Conservation (phyloP, 1,139 yeast species). For the Schwanniomyces etchellsii region DNA sequence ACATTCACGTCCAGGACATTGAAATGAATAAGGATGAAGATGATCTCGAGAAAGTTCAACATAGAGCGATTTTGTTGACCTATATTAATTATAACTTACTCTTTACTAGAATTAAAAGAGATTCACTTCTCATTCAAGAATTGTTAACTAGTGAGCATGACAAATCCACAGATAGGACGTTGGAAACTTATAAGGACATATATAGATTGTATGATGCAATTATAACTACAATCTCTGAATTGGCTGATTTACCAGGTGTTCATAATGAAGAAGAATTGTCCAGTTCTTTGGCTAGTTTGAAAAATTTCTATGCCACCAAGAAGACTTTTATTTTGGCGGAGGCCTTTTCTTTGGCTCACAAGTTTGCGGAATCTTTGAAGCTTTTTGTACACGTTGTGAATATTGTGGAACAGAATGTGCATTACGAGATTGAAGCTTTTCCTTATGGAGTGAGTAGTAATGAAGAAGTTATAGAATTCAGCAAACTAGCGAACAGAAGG, state of each 20-base stretch:
- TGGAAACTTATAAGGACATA: slow-evolving; percentile 38
- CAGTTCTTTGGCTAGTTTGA: slow-evolving; percentile 46
- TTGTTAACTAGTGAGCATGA: slow-evolving; percentile 11
- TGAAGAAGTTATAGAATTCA: slow-evolving; percentile 25
- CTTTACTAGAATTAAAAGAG: slow-evolving; percentile 68
- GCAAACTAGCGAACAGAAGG: slow-evolving; percentile 19
- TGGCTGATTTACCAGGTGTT: slow-evolving; percentile 85
- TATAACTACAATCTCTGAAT: slow-evolving; percentile 43
- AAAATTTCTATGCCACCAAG: slow-evolving; percentile 38
- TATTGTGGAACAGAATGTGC: slow-evolving; percentile 12
- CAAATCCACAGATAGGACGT: slow-evolving; percentile 13
- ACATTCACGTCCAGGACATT: slow-evolving; percentile 46
- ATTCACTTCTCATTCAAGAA: slow-evolving; percentile 43
- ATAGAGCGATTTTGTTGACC: slow-evolving; percentile 69
- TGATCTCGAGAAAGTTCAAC: slow-evolving; percentile 54
- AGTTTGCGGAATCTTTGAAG: slow-evolving; percentile 51
- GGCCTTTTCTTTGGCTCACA: slow-evolving; percentile 40
- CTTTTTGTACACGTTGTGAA: slow-evolving; percentile 34
- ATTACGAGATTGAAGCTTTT: slow-evolving; percentile 25
- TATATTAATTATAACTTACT: slow-evolving; percentile 66
- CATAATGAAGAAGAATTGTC: slow-evolving; percentile 71
- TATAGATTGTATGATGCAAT: slow-evolving; percentile 47
- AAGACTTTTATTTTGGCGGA: slow-evolving; percentile 44
- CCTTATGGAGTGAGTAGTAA: slow-evolving; percentile 36
- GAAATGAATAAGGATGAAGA: slow-evolving; percentile 39